These are phyloP conservation scores for Apiospora marii DNA, from an alignment of 2,329 filamentous ascomycete genomes.

Conservation along the genomic window DNA sequence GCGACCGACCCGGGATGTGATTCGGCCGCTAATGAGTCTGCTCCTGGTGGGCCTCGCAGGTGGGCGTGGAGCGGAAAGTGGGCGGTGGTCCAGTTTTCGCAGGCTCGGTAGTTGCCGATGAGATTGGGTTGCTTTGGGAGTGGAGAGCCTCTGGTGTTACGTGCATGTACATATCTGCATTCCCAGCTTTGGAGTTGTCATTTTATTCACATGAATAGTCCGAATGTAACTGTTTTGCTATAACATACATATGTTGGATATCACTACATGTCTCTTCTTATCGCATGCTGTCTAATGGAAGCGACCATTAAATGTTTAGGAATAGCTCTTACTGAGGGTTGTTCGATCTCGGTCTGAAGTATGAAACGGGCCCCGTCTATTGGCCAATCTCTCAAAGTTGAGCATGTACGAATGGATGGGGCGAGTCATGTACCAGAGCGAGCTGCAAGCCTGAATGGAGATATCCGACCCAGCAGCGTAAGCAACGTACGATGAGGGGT, in stretches of 20 bases:
- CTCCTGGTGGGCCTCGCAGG: conserved; percentile 68
- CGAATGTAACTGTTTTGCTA: no score
- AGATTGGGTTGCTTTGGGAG: neutral
- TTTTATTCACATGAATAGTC: neutral
- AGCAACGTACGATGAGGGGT: neutral
- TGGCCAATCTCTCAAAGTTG: neutral
- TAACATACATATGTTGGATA: no score
- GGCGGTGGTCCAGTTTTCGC: conserved; percentile 86
- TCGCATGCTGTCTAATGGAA: no score
- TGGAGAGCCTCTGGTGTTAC: neutral
- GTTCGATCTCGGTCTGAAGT: neutral
- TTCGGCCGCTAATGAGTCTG: conserved; percentile 66
- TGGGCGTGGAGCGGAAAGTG: conserved; percentile 98
- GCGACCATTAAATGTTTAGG: neutral
- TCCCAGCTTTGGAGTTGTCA: neutral
- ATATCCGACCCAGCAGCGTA: neutral
- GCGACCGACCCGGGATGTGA: conserved; percentile 53
- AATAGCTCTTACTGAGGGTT: neutral
- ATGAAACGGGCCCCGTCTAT: neutral
- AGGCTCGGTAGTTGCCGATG: neutral
- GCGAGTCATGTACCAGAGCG: neutral
- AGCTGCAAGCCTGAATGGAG: neutral
- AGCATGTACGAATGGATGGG: neutral
- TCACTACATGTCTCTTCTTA: no score
- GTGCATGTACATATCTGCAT: neutral